Base-by-base conservation (phyloP, 2,329 filamentous ascomycete species). In the Calonectria hongkongensis region DNA sequence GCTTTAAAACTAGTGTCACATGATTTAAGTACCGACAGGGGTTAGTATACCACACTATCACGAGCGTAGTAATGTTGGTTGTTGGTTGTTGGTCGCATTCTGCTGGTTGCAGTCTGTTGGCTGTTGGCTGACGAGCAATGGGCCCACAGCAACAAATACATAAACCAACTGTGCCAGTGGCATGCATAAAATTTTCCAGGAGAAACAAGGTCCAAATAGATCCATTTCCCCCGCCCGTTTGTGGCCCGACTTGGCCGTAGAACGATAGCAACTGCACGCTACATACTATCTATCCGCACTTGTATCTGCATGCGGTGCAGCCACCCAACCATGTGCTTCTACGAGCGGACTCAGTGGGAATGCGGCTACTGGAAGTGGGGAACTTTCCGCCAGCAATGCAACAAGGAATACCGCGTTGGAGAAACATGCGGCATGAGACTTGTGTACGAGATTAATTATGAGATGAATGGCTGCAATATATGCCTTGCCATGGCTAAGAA, bases 321-420 rank as follows among this genome's bases (percentile, higher is more conserved):
- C 45, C 45, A 48, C 25, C 9, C n/a, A 9, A n/a, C 8, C 45
- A 48, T 48, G 45, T 48, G 45, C 45, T 48, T 48, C n/a, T 48
- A 48, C 10, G 45, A 48, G 45, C 45, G 45, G 45, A 48, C 12
- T n/a, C n/a, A 48, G 45, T 48, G 18, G 18, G 10, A n/a, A 21
- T 48, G 45, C n/a, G 45, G 45, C 18, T 48, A 48, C 18, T 48
- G 45, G 45, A 48, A 48, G 45, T 48, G 45, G 45, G 45, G 45
- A 48, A 25, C 4, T 25, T 48, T 48, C 45, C 45, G 21, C 9
- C n/a, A 48, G 13, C n/a, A 25, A 48, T 48, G 45, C 45, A 2
- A 7, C 3, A 48, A 25, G 18, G 45, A 48, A 48, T 13, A 48
- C 12, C 45, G 45, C n/a, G 4, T 48, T 4, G 45, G 45, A n/a